These are phyloP conservation scores for Micractinium conductrix DNA, from an alignment of 139 green algal species.

Conservation along the genomic window DNA sequence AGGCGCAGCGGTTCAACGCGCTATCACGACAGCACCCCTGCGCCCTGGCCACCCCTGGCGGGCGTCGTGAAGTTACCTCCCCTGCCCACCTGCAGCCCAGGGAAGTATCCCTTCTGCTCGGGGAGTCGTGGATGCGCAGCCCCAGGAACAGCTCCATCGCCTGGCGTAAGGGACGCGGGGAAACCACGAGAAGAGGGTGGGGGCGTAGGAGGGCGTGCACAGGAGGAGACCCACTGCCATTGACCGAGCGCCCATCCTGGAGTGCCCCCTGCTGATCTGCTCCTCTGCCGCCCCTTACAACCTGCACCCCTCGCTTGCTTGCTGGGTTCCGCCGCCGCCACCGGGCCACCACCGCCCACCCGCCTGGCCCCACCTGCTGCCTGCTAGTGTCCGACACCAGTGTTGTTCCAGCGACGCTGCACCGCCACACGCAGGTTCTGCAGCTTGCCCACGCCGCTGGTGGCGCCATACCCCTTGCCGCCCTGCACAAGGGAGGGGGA, in stretches of 20 bases:
- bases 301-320: too few species aligned
- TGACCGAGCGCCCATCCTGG: too few species aligned
- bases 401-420: slow-evolving; percentile 80
- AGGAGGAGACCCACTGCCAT: not conserved
- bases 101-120: slow-evolving; percentile 26
- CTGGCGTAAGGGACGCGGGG: not conserved
- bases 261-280: too few species aligned
- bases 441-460: slow-evolving; percentile 56
- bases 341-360: not conserved
- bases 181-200: not conserved
- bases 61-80: not conserved
- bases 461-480: slow-evolving; percentile 30
- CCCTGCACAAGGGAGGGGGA: not conserved
- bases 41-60: not conserved
- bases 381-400: slow-evolving; percentile 57
- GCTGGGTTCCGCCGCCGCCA: too few species aligned
- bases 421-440: slow-evolving; percentile 75
- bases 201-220: not conserved
- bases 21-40: not conserved
- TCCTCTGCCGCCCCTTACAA: too few species aligned
- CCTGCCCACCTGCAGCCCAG: slow-evolving; percentile 1
- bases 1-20: not conserved
- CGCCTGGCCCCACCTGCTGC: slow-evolving; percentile 38
- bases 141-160: slow-evolving; percentile 88
- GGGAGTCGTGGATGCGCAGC: slow-evolving; percentile 44